phyloP scores from a whole-genome alignment of 106 monocot species.

The Triglochin maritima region DNA sequence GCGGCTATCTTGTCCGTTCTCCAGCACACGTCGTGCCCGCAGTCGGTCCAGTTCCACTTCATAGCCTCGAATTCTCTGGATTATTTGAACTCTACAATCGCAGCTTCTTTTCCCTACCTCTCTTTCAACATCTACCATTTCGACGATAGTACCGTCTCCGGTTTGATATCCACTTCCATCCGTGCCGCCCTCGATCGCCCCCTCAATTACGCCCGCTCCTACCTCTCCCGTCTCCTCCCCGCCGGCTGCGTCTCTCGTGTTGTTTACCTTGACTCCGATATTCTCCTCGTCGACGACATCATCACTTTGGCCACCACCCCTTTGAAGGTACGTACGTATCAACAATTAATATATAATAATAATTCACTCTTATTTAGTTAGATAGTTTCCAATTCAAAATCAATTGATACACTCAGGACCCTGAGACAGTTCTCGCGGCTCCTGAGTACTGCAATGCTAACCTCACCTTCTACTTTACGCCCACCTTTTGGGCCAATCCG shows the following conservation, averaged over 20 bases:
- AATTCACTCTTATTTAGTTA: too few species aligned
- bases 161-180: constrained; percentile 51
- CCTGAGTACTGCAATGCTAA: constrained; percentile 20
- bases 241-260: constrained; percentile 24
- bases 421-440: constrained; percentile 9
- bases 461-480: constrained; percentile 13
- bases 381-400: too few species aligned
- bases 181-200: constrained; percentile 49
- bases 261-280: constrained; percentile 59
- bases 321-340: background rate
- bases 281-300: constrained; percentile 58
- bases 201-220: constrained; percentile 55
- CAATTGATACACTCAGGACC: too few species aligned
- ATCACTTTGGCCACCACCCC: constrained; percentile 24
- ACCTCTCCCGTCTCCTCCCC: constrained; percentile 32
- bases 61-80: constrained; percentile 26
- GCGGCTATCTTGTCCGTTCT: constrained; percentile 56
- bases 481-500: constrained; percentile 8
- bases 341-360: too few species aligned
- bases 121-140: constrained; percentile 36
- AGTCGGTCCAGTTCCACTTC: constrained; percentile 50
- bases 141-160: constrained; percentile 29
- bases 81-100: constrained; percentile 25
- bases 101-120: constrained; percentile 37
- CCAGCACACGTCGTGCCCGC: constrained; percentile 51